phyloP scores from a whole-genome alignment of 441 rosid species.

The Mallotus japonicus region DNA sequence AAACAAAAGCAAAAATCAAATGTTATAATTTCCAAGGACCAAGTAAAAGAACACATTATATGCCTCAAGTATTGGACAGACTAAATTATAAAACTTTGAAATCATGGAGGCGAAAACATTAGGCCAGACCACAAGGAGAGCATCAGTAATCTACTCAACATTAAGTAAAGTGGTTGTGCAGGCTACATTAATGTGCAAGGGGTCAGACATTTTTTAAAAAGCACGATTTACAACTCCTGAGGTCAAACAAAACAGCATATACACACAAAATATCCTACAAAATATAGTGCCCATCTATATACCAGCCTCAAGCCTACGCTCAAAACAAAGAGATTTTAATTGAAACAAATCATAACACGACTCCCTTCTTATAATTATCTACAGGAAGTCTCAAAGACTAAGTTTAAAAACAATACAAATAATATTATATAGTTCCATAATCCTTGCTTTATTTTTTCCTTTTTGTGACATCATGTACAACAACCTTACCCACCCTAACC shows the following conservation, averaged over 20 bases:
- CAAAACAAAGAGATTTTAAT: not conserved
- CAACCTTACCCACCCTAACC: no score
- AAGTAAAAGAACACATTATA: no score
- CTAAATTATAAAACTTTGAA: not conserved
- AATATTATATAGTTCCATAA: no score
- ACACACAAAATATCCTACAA: not conserved
- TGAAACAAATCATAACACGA: no score
- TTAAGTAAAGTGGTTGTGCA: not conserved
- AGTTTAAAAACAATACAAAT: no score
- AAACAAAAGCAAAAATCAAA: not conserved
- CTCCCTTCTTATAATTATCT: no score
- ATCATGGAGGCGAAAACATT: not conserved
- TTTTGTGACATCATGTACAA: no score
- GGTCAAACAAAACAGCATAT: not conserved
- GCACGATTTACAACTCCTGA: not conserved
- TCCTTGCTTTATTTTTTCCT: no score
- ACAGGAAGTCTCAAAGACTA: no score
- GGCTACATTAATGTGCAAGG: not conserved
- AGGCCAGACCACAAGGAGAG: not conserved
- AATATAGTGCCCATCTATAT: not conserved
- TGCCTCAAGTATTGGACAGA: not conserved
- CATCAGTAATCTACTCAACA: not conserved
- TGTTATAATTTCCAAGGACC: not conserved
- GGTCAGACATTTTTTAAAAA: not conserved
- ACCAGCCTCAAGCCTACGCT: not conserved